A percentile compares a stretch with the other conserved stretches of the same genome.
phyloP scores from a whole-genome alignment of 306 rosid species.

The Corylus heterophylla region DNA sequence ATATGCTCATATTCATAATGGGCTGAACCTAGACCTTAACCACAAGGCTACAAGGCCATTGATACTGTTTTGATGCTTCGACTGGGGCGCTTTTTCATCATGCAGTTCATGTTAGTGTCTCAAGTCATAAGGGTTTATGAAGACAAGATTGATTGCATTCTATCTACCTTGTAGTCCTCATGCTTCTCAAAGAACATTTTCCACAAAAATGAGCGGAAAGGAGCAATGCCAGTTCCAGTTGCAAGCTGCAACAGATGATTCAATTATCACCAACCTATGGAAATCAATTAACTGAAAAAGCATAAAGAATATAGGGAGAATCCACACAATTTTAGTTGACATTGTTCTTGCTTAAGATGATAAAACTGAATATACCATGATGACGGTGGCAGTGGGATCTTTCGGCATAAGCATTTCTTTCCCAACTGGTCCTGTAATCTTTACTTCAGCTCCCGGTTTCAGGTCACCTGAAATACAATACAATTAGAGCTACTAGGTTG shows the following conservation, averaged over 20 bases:
- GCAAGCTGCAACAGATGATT: conserved; percentile 60
- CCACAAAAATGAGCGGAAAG: conserved; percentile 92
- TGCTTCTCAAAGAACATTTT: conserved; percentile 97
- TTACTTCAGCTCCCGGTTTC: conserved; percentile 83
- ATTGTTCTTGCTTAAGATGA: conserved; percentile 9
- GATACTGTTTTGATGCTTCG: neutral
- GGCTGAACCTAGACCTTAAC: neutral
- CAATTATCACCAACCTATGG: conserved; percentile 16
- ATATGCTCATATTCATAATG: too few species aligned
- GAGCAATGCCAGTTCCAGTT: conserved; percentile 99
- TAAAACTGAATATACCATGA: conserved; percentile 61
- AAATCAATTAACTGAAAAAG: conserved; percentile 4
- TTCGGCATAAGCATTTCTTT: conserved; percentile 99
- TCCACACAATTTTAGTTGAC: neutral
- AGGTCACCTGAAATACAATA: conserved; percentile 71
- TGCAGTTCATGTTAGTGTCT: neutral
- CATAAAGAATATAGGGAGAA: neutral
- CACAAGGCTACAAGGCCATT: neutral
- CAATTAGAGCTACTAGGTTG: neutral
- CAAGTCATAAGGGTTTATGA: neutral
- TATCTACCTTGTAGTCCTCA: conserved; percentile 76
- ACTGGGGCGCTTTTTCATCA: neutral
- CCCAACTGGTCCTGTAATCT: conserved; percentile 90
- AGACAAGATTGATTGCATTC: neutral
- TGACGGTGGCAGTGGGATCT: conserved; percentile 84